phyloP scores from a whole-genome alignment of 495 filamentous ascomycete genomes.

The Chaetomium tenue region DNA sequence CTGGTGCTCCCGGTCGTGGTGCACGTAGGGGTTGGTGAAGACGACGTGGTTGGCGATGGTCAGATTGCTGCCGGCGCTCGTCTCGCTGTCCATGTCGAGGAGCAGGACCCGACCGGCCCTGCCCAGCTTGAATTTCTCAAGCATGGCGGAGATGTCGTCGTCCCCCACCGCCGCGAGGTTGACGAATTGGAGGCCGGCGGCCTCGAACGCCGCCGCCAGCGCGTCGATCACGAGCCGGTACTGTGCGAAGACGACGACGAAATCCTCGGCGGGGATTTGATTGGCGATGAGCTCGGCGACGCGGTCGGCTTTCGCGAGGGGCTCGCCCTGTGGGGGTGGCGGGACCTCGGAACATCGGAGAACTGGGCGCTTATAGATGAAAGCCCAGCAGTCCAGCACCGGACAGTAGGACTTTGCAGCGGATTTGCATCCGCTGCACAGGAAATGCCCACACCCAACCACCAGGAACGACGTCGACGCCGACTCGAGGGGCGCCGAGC shows the following conservation, averaged over 20 bases:
- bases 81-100: slow-evolving; percentile 62
- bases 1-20: slow-evolving; percentile 55
- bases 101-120: slow-evolving; percentile 54
- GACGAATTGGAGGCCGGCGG: slow-evolving; percentile 14
- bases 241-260: slow-evolving; percentile 41
- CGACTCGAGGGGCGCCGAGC: background rate
- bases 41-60: slow-evolving; percentile 75
- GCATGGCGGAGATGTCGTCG: slow-evolving; percentile 3
- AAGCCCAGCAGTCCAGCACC: slow-evolving; percentile 12
- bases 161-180: slow-evolving; percentile 18
- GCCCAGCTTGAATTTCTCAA: slow-evolving; percentile 33
- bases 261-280: slow-evolving; percentile 26
- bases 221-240: slow-evolving; percentile 27
- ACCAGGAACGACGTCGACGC: slow-evolving; percentile 26
- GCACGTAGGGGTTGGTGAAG: slow-evolving; percentile 63
- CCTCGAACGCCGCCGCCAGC: slow-evolving; percentile 28
- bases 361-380: slow-evolving; percentile 19
- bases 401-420: slow-evolving; percentile 20
- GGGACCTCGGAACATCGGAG: slow-evolving; percentile 20
- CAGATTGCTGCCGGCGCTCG: slow-evolving; percentile 70
- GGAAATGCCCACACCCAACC: slow-evolving; percentile 38
- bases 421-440: slow-evolving; percentile 33
- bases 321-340: background rate
- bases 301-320: slow-evolving; percentile 27
- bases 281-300: slow-evolving; percentile 28